A percentile compares a stretch with the other conserved stretches of the same genome.
Evolutionary conservation across 768 basidiomycete species (phyloP).

Genomic region (Lactarius akahatsu): DNA sequence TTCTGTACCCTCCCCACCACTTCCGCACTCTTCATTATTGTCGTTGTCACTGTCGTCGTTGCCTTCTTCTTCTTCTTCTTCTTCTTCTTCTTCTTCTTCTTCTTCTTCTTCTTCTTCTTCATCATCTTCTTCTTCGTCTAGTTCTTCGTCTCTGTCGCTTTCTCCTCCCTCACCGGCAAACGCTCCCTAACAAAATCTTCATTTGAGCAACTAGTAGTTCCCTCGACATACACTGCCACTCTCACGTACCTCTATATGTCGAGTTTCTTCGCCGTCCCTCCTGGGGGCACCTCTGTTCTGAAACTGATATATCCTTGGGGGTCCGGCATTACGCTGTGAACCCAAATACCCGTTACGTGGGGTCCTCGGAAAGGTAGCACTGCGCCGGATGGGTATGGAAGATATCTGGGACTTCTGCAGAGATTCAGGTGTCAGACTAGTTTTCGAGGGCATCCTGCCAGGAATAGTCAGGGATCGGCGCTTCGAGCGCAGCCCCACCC

Average conservation of each 20-base stretch:
- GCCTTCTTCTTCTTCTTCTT: background rate
- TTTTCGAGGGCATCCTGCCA: too few species aligned
- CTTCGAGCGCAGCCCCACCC: too few species aligned
- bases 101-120: too few species aligned
- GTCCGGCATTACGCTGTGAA: background rate
- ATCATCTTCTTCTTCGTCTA: too few species aligned
- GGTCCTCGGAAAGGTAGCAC: too few species aligned
- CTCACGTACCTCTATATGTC: background rate
- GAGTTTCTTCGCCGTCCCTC: background rate
- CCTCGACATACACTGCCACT: background rate
- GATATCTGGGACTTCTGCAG: too few species aligned
- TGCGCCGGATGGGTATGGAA: too few species aligned
- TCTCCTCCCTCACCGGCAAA: background rate
- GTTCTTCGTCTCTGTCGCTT: background rate
- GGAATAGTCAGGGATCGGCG: too few species aligned
- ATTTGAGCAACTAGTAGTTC: background rate
- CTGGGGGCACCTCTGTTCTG: background rate
- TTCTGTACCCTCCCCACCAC: background rate
- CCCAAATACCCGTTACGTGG: too few species aligned
- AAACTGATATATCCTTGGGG: background rate
- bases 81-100: too few species aligned
- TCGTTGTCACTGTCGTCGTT: background rate
- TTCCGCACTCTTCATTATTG: background rate
- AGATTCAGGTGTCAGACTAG: too few species aligned
- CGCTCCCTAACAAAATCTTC: background rate